Evolutionary conservation across 169 alveolate species (phyloP).

Genomic region (Amoebophrya sp.): DNA sequence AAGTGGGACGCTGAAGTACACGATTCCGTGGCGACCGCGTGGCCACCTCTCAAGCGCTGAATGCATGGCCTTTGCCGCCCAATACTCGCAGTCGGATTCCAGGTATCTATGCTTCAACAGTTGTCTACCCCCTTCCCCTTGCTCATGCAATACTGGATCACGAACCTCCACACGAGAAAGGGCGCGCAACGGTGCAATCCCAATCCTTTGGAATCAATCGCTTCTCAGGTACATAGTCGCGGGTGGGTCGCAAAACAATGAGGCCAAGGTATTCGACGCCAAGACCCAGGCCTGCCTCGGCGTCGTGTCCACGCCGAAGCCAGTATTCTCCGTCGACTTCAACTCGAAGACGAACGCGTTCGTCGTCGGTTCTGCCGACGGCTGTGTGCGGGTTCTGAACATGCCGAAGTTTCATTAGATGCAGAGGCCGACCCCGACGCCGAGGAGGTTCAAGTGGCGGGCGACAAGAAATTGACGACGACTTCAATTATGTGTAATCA

Average conservation of each 20-base stretch:
- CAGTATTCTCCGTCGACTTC: neutral
- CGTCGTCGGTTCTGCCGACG: neutral
- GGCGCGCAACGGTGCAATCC: no score
- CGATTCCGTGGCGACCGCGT: neutral
- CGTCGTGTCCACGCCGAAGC: neutral
- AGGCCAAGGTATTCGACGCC: neutral
- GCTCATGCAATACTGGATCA: no score
- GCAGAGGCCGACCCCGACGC: no score
- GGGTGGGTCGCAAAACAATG: constrained; percentile 4
- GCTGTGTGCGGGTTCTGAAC: neutral
- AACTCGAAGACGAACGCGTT: neutral
- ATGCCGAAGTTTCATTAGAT: neutral
- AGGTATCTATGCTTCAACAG: no score
- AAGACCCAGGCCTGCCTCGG: neutral
- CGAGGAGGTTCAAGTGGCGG: no score
- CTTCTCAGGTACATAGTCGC: neutral
- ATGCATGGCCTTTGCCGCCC: neutral
- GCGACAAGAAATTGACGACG: no score
- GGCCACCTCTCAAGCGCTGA: neutral
- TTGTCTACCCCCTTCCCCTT: no score
- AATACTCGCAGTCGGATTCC: neutral
- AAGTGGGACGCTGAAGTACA: neutral
- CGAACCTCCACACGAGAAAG: no score
- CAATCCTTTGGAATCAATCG: neutral
- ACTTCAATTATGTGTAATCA: no score